These are phyloP conservation scores for Lachnellula hyalina DNA, from an alignment of 2,329 filamentous ascomycete species.

Conservation along the genomic window DNA sequence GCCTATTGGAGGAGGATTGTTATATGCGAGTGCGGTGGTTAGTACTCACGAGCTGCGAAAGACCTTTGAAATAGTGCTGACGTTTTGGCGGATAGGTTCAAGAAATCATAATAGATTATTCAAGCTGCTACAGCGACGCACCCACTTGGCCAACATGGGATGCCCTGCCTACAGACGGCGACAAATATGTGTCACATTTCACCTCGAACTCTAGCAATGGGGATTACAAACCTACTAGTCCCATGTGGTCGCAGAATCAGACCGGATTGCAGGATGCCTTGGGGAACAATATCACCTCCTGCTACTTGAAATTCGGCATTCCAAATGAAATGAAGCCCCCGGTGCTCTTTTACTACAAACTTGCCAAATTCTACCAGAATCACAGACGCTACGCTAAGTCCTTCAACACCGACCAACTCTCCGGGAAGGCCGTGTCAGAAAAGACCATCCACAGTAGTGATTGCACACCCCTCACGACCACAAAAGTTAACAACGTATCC, in stretches of 20 bases:
- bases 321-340: constrained; percentile 75
- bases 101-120: constrained; percentile 89
- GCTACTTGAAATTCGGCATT: constrained; percentile 44
- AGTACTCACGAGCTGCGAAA: constrained; percentile 17
- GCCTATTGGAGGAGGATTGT: constrained; percentile 78
- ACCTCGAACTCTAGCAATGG: constrained; percentile 46
- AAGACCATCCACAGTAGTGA: constrained; percentile 59
- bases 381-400: constrained; percentile 94
- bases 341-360: constrained; percentile 88
- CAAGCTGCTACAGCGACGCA: constrained; percentile 61
- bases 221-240: constrained; percentile 29
- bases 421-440: constrained; percentile 59
- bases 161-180: constrained; percentile 42
- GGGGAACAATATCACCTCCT: constrained; percentile 20
- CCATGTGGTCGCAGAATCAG: constrained; percentile 9
- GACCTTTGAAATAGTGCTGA: constrained; percentile 4
- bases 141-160: constrained; percentile 38
- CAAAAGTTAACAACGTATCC: constrained; percentile 39
- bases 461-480: constrained; percentile 66
- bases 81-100: constrained; percentile 57
- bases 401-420: constrained; percentile 76
- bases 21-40: constrained; percentile 81
- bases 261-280: background rate
- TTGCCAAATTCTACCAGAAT: constrained; percentile 99
- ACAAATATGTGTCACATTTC: constrained; percentile 53